Conservation (phyloP, 129 eudicot genomes). For the Deinandra increscens region DNA sequence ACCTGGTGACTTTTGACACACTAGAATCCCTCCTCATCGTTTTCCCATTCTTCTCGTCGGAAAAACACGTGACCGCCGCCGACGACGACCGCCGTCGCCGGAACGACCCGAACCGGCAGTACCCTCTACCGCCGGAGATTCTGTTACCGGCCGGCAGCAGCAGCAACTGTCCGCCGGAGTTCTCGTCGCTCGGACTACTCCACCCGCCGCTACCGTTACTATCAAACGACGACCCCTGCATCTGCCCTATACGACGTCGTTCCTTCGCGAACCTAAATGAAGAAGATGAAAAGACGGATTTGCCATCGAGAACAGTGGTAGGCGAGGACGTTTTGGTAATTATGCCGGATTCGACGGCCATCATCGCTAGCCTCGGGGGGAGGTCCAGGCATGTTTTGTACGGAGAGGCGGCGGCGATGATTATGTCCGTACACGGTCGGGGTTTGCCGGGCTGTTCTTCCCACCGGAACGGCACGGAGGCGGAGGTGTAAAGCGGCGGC, state of each 20-base stretch:
- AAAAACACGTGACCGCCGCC: slow-evolving; percentile 17
- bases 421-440: slow-evolving; percentile 56
- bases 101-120: slow-evolving; percentile 48
- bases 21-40: slow-evolving; percentile 46
- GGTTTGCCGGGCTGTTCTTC: slow-evolving; percentile 93
- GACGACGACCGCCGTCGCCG: slow-evolving; percentile 19
- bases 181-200: slow-evolving; percentile 6
- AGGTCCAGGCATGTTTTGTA: slow-evolving; percentile 41
- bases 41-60: slow-evolving; percentile 30
- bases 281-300: slow-evolving; percentile 37
- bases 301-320: slow-evolving; percentile 65
- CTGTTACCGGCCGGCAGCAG: slow-evolving; percentile 24
- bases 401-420: slow-evolving; percentile 32
- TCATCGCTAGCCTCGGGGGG: slow-evolving; percentile 54
- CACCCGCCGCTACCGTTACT: slow-evolving; percentile 4
- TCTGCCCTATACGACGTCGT: slow-evolving; percentile 27
- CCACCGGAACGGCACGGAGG: slow-evolving; percentile 87
- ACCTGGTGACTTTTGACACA: slow-evolving; percentile 46
- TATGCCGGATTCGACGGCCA: slow-evolving; percentile 17
- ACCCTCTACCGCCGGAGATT: slow-evolving; percentile 19
- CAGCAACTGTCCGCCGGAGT: slow-evolving; percentile 5
- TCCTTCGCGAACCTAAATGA: slow-evolving; percentile 48
- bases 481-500: slow-evolving; percentile 76
- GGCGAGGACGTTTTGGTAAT: slow-evolving; percentile 67
- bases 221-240: slow-evolving; percentile 47